phyloP scores from a whole-genome alignment of 164 flowering plant species.

The Vitis labrusca region DNA sequence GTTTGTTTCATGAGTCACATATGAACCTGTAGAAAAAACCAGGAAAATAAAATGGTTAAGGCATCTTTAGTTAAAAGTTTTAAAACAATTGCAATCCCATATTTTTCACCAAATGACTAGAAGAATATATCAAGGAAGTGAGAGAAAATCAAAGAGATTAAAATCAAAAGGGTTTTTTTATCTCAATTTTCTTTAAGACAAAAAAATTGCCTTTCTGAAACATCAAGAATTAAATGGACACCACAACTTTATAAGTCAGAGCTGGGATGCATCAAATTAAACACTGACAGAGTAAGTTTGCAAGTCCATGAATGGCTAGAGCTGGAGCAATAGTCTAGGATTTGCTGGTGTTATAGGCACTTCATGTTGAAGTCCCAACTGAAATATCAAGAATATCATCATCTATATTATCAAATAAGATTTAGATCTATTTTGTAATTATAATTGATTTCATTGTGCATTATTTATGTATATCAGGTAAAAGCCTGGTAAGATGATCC shows the following conservation, averaged over 20 bases:
- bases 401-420: too few species aligned
- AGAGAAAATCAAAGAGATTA: not conserved
- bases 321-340: not conserved
- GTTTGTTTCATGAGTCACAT: slow-evolving; percentile 87
- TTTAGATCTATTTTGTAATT: too few species aligned
- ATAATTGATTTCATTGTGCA: too few species aligned
- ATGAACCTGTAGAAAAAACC: slow-evolving; percentile 56
- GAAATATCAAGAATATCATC: too few species aligned
- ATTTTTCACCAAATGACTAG: not conserved
- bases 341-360: too few species aligned
- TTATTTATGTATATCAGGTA: too few species aligned
- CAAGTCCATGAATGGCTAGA: not conserved
- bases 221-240: not conserved
- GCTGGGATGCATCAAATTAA: not conserved
- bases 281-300: not conserved
- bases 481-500: too few species aligned
- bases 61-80: too few species aligned
- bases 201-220: not conserved
- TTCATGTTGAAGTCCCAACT: too few species aligned
- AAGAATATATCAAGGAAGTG: not conserved
- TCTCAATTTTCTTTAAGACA: not conserved
- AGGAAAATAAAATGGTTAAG: not conserved
- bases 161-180: not conserved
- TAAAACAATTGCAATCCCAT: not conserved
- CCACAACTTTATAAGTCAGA: not conserved